phyloP scores from a whole-genome alignment of 2,329 filamentous ascomycete genomes.

The Sclerotinia subarctica region DNA sequence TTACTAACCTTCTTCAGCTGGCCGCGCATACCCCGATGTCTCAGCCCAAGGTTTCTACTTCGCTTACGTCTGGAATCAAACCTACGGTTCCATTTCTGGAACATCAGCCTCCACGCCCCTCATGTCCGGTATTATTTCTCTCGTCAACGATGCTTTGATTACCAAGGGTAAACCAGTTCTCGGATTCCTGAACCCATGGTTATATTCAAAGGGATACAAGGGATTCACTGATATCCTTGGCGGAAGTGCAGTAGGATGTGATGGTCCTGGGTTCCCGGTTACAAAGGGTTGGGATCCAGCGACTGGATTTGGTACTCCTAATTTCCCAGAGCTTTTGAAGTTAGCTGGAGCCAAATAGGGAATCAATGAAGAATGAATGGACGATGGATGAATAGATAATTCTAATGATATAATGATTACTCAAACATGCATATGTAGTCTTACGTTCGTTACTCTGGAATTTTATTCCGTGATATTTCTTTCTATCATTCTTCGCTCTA shows the following conservation, averaged over 20 bases:
- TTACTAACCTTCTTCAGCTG: constrained; percentile 30
- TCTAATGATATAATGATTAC: constrained; percentile 7
- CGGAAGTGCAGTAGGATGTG: constrained; percentile 41
- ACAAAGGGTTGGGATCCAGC: constrained; percentile 40
- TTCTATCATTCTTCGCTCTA: too few species aligned
- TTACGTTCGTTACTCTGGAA: too few species aligned
- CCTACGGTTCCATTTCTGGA: constrained; percentile 44
- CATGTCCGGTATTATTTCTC: constrained; percentile 53
- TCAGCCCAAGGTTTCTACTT: constrained; percentile 59
- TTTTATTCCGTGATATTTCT: too few species aligned
- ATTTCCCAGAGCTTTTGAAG: constrained; percentile 14
- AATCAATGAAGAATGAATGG: background rate
- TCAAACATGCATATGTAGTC: too few species aligned
- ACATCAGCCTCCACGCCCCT: constrained; percentile 55
- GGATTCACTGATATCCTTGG: constrained; percentile 42
- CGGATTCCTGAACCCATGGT: constrained; percentile 46
- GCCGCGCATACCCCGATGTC: constrained; percentile 51
- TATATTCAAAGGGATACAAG: constrained; percentile 40
- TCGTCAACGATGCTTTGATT: constrained; percentile 61
- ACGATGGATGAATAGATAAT: background rate
- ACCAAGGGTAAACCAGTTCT: constrained; percentile 45
- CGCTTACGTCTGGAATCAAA: constrained; percentile 40
- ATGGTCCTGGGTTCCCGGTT: constrained; percentile 32
- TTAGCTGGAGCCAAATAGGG: background rate
- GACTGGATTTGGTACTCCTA: constrained; percentile 40